Conservation (phyloP, 2,329 filamentous ascomycete species). For the Dothistroma septosporum region DNA sequence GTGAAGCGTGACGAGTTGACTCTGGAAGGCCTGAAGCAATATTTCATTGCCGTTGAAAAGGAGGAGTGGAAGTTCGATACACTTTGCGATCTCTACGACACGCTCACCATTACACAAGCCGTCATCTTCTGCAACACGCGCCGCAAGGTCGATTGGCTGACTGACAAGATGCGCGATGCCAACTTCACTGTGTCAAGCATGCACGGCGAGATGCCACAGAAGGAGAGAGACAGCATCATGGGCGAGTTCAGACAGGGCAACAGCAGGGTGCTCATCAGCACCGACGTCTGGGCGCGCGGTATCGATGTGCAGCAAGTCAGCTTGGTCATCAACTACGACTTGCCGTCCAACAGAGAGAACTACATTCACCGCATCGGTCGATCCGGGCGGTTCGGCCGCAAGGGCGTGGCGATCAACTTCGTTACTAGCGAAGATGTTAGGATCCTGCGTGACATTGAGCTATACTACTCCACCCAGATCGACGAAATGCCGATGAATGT, state of each 20-base stretch:
- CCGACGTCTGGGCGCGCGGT: constrained; percentile 95
- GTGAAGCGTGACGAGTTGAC: constrained; percentile 99
- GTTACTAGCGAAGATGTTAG: constrained; percentile 97
- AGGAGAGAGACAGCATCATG: constrained; percentile 98
- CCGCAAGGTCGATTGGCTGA: constrained; percentile 98
- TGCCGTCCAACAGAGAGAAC: constrained; percentile 98
- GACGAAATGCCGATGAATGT: constrained; percentile 98
- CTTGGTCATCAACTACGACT: constrained; percentile 97
- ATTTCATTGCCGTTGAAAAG: constrained; percentile 98
- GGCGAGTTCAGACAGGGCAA: constrained; percentile 97
- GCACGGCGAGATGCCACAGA: constrained; percentile 99
- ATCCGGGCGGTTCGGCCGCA: constrained; percentile 90
- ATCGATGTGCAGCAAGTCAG: constrained; percentile 99
- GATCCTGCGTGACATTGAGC: constrained; percentile 95
- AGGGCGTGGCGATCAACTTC: constrained; percentile 99
- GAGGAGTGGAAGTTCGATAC: constrained; percentile 99
- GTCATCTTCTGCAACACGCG: constrained; percentile 99
- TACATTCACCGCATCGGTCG: constrained; percentile 98
- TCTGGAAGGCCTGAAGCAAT: constrained; percentile 94
- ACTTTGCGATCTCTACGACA: constrained; percentile 97
- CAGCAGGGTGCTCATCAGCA: constrained; percentile 92
- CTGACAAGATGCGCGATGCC: constrained; percentile 97
- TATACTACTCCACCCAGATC: constrained; percentile 95
- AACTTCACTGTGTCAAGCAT: constrained; percentile 99
- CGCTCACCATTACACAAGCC: constrained; percentile 94